These are phyloP conservation scores for Darksidea phi DNA, from an alignment of 495 filamentous ascomycete genomes.

Conservation along the genomic window DNA sequence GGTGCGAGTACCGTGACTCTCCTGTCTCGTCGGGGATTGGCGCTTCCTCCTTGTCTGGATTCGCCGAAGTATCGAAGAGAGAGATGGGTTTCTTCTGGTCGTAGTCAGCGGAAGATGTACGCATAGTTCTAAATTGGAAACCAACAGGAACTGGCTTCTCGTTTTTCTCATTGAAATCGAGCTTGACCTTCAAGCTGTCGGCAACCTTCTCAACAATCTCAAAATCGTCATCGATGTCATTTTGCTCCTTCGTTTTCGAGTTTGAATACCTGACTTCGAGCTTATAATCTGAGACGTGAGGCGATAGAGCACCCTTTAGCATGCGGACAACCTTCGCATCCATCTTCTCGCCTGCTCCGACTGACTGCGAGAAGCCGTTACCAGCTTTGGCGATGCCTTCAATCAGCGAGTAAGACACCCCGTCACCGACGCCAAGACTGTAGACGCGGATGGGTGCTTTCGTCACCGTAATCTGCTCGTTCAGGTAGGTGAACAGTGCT, in stretches of 20 bases:
- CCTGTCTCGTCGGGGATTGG: slow-evolving; percentile 32
- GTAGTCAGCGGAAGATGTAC: slow-evolving; percentile 20
- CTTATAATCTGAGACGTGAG: slow-evolving; percentile 59
- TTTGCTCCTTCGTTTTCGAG: slow-evolving; percentile 20
- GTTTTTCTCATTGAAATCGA: slow-evolving; percentile 13
- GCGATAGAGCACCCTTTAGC: slow-evolving; percentile 65
- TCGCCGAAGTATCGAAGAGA: slow-evolving; percentile 52
- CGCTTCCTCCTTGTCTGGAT: slow-evolving; percentile 42
- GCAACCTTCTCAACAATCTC: slow-evolving; percentile 57
- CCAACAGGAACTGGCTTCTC: slow-evolving; percentile 18
- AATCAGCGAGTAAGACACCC: slow-evolving; percentile 62
- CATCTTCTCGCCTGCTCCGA: slow-evolving; percentile 57
- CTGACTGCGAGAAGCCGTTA: slow-evolving; percentile 64
- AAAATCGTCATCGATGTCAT: slow-evolving; percentile 51
- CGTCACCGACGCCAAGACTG: slow-evolving; percentile 62
- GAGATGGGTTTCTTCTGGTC: slow-evolving; percentile 52
- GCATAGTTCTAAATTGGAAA: background rate
- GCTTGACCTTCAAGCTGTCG: slow-evolving; percentile 44
- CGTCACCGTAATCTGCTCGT: slow-evolving; percentile 48
- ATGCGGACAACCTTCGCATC: slow-evolving; percentile 67
- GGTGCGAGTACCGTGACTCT: slow-evolving; percentile 46
- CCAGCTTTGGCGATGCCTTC: slow-evolving; percentile 67
- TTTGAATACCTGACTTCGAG: slow-evolving; percentile 60
- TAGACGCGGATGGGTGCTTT: slow-evolving; percentile 62
- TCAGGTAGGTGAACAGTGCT: slow-evolving; percentile 56